These are phyloP conservation scores for Begonia loranthoides DNA, from an alignment of 306 rosid species.

Conservation along the genomic window DNA sequence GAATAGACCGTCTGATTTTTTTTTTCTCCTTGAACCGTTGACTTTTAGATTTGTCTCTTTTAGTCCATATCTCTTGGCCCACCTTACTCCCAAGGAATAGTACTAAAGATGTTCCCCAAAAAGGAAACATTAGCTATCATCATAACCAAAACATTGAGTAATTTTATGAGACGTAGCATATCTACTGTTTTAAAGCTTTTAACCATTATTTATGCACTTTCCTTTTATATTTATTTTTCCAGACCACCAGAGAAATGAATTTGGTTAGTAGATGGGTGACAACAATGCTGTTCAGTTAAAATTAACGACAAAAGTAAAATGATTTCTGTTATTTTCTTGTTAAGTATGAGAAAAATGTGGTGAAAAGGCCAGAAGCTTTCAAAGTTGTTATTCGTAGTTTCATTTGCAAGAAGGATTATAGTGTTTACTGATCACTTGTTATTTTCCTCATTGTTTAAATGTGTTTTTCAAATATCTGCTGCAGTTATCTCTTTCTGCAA, in stretches of 20 bases:
- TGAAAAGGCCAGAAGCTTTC: background rate
- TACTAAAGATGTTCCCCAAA: background rate
- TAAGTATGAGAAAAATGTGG: background rate
- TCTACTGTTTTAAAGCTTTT: background rate
- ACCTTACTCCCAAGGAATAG: too few relatives aligned
- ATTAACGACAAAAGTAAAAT: background rate
- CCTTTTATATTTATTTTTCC: background rate
- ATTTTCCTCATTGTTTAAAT: conserved; percentile 6
- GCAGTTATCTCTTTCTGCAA: conserved; percentile 61
- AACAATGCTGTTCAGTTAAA: background rate
- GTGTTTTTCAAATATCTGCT: conserved; percentile 15
- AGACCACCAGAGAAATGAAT: background rate
- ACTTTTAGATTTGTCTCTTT: background rate
- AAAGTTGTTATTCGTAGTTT: background rate
- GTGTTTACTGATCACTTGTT: background rate
- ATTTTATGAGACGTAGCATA: background rate
- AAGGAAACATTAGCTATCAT: background rate
- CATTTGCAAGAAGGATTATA: background rate
- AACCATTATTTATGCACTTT: background rate
- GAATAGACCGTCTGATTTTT: too few relatives aligned
- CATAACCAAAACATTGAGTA: too few relatives aligned
- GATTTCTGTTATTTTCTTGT: background rate
- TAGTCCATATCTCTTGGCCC: background rate
- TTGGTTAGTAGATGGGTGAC: too few relatives aligned
- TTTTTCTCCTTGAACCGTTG: background rate